Percentiles rank a stretch among this genome's conserved stretches.
Conservation (phyloP, 202 grass and related monocot genomes). For the Setaria viridis region DNA sequence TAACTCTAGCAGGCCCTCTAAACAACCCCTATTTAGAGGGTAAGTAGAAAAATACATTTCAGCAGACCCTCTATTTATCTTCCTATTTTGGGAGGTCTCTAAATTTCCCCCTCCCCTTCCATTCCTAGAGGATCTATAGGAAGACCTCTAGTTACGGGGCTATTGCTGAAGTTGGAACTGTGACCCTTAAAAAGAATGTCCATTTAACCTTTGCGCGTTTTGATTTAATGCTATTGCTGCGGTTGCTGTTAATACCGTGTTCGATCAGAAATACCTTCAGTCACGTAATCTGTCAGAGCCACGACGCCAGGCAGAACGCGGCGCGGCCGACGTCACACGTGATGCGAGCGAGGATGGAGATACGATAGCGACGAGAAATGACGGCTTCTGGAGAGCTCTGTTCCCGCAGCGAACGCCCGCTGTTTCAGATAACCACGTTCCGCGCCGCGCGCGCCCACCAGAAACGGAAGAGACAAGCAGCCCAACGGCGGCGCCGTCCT, state of each 20-base stretch:
- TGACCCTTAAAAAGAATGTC: too few relatives aligned
- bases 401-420: background rate
- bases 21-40: too few relatives aligned
- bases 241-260: background rate
- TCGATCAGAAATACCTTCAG: background rate
- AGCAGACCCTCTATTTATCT: too few relatives aligned
- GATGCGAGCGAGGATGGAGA: background rate
- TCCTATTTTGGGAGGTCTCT: too few relatives aligned
- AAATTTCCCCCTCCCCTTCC: too few relatives aligned
- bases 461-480: background rate
- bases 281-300: background rate
- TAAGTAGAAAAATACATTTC: too few relatives aligned
- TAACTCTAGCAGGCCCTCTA: too few relatives aligned
- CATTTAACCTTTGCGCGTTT: too few relatives aligned
- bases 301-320: background rate
- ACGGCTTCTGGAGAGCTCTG: conserved; percentile 20
- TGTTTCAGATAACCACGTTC: conserved; percentile 18
- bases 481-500: background rate
- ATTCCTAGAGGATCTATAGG: too few relatives aligned
- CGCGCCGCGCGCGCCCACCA: conserved; percentile 21
- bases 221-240: too few relatives aligned
- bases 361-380: background rate
- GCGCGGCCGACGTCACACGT: background rate
- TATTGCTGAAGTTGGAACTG: too few relatives aligned
- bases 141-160: too few relatives aligned